Evolutionary conservation across 495 filamentous ascomycete genomes (phyloP), one percentile per base, ranked within the genome.

Genomic region (Aspergillus steynii): DNA sequence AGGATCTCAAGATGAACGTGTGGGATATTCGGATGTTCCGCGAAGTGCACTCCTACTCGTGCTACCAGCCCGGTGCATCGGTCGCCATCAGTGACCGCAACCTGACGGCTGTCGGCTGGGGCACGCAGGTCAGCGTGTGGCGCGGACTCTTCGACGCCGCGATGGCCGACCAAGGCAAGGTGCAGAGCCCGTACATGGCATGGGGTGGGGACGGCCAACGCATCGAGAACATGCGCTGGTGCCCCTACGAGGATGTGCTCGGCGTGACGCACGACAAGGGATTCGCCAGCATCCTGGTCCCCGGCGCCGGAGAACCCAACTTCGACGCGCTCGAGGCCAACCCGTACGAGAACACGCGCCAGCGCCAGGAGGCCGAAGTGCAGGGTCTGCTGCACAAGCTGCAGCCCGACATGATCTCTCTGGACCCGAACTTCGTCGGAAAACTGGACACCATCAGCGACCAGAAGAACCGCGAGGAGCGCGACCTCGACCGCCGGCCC

Each of bases 11-110:
- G 69, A 97, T 98, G 92, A 85, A 89, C 28, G 88, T 99, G 20
- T 99, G 96, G 92, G 95, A 99, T 72, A 89, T 99, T 64, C 89
- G 95, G 26, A 96, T 90, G 82, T 96, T 93, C 76, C 90, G 90
- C 56, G 90, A 96, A 68, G 89, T 98, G 15, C 90, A 96, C 73
- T 90, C 82, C 61, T 97, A 97, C 78, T 94, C 91, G 60, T 90
- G 92, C 56, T 85, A 88, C 50, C 85, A 90, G 55, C 96, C 96
- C 6, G 93, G 90, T n/a, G 86, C 90, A 25, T 87, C 88, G 4
- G 77, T 98, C 26, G 80, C 91, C 7, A 95, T 99, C 75, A 94
- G 90, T 69, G 96, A 98, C 73, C 88, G 89, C 14, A 86, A 86
- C 32, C 79, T 98, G 27, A 90, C 92, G 2, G 92, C 92, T 4